These are phyloP conservation scores for Wilhelminamyces savonicus DNA, from an alignment of 805 yeast species.

Conservation along the genomic window DNA sequence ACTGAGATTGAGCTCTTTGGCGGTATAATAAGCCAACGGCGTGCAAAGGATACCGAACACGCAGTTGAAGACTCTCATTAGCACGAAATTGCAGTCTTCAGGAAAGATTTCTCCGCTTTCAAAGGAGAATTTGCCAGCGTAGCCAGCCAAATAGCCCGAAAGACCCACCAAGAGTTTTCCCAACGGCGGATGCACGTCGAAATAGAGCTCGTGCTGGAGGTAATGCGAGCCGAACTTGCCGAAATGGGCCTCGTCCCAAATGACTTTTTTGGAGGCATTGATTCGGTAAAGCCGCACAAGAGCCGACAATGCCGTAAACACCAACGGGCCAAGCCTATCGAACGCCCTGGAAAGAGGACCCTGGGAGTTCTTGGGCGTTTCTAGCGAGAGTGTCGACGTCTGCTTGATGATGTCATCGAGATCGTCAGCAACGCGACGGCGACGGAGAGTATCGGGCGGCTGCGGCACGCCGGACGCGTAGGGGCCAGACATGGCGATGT, in stretches of 20 bases:
- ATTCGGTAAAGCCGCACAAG: constrained; percentile 54
- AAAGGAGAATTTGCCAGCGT: constrained; percentile 70
- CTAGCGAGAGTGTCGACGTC: constrained; percentile 9
- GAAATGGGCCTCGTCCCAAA: constrained; percentile 91
- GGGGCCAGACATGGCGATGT: too few relatives aligned
- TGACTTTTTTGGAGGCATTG: constrained; percentile 51
- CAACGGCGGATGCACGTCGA: constrained; percentile 84
- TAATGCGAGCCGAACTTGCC: constrained; percentile 83
- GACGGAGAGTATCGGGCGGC: too few relatives aligned
- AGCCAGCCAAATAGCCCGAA: constrained; percentile 78
- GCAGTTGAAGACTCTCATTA: constrained; percentile 71
- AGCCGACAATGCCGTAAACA: constrained; percentile 9
- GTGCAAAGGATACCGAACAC: constrained; percentile 59
- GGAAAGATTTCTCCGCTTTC: constrained; percentile 64
- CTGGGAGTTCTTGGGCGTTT: constrained; percentile 1
- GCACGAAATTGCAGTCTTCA: constrained; percentile 49
- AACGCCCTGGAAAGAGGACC: constrained; percentile 2
- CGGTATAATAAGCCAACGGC: constrained; percentile 58
- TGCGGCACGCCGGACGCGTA: too few relatives aligned
- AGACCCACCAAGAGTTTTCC: constrained; percentile 78
- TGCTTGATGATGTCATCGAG: constrained; percentile 10
- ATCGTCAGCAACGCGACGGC: too few relatives aligned
- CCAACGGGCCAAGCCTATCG: constrained; percentile 5
- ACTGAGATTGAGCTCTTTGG: constrained; percentile 20
- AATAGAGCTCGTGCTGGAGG: constrained; percentile 71